Evolutionary conservation across 1,139 yeast species (phyloP), one percentile per base, ranked within the genome.

Genomic region (Nakaseomyces delphensis): DNA sequence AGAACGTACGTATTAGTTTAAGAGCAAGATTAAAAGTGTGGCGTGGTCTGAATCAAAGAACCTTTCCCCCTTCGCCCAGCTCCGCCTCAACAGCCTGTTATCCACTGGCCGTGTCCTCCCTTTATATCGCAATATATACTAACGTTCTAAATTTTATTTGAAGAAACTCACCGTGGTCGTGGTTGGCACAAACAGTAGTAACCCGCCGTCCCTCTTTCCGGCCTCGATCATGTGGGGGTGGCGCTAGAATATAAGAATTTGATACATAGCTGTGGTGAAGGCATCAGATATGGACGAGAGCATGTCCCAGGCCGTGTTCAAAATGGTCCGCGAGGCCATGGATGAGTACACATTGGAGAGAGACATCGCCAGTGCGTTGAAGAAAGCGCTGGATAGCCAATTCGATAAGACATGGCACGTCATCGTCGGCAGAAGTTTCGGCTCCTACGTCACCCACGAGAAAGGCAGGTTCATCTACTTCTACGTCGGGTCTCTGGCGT

Each of bases 391-490:
- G 52, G 89, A 82, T 58, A 65, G 68, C 35, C 61, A 65, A 45
- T 82, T 73, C 54, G 96, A 96, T 1, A 76, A 83, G 37, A 79
- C 95, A 19, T 91, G 98, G 98, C 97, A 91, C 62, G 93, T 87
- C 24, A 77, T 91, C 46, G 96, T 87, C 42, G 99, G 98, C 24
- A 79, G 80, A 62, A 83, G 83, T 56, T 91, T 91, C 65, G 97
- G 97, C 3, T 79, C 93, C 43, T 87, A 83, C 59, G 96, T 93
- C 20, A 85, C 97, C 15, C 98, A 93, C 59, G 89, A 73, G 56
- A 64, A 83, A 48, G 94, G 95, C 20, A 77, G 74, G 58, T 91
- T 91, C 60, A 70, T 83, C 27, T 89, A 91, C 64, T 84, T 85
- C 56, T 87, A 86, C 64, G 70, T 86, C 47, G 96, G 83, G 19